Evolutionary conservation across 257 asterid species (phyloP).

Genomic region (Coffea canephora): DNA sequence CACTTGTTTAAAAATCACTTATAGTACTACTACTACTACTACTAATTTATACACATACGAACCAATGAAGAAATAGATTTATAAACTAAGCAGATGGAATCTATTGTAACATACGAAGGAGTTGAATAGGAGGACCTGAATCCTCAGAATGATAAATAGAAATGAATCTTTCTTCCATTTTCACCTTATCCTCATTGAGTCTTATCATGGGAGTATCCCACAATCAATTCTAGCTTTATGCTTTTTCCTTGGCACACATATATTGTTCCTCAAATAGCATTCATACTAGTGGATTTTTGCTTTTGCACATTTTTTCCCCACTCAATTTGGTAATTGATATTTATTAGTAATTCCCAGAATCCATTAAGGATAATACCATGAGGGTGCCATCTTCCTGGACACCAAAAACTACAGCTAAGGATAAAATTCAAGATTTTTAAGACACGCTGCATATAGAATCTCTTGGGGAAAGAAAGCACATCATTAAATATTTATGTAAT

Average conservation of each 20-base stretch:
- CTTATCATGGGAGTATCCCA: constrained; percentile 20
- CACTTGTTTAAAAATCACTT: too few species aligned
- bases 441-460: not conserved
- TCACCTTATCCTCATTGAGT: constrained; percentile 22
- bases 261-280: constrained; percentile 26
- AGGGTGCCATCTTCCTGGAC: constrained; percentile 12
- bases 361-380: constrained; percentile 13
- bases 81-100: not conserved
- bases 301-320: constrained; percentile 3
- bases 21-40: not conserved
- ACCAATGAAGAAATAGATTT: not conserved
- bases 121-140: constrained; percentile 18
- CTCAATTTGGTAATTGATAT: constrained; percentile 18
- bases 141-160: not conserved
- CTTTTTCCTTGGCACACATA: constrained; percentile 27
- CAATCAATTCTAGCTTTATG: constrained; percentile 14
- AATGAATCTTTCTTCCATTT: constrained; percentile 3
- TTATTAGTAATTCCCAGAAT: constrained; percentile 6
- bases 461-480: not conserved
- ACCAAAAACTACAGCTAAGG: not conserved
- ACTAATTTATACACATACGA: not conserved
- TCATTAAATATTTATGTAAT: not conserved
- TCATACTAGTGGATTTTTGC: constrained; percentile 11
- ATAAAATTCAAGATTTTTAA: not conserved
- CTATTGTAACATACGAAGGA: not conserved